These are phyloP conservation scores for Isabelozyma gotoi DNA, from an alignment of 805 yeast genomes.

Conservation along the genomic window DNA sequence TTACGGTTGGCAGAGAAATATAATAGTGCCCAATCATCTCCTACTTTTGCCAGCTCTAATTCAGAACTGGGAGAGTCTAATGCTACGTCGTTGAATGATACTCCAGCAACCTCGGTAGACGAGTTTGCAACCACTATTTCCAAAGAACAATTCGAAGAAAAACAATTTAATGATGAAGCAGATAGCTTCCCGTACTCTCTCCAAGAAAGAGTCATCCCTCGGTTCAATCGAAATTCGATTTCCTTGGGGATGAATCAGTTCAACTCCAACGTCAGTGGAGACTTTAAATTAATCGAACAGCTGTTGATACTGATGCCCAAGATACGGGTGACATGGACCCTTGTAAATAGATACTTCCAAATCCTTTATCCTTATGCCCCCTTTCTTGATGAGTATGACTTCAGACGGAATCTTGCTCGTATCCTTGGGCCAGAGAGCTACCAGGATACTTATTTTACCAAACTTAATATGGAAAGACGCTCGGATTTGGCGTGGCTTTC, in stretches of 20 bases:
- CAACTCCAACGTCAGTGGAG: slow-evolving; percentile 8
- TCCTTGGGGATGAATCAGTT: slow-evolving; percentile 3
- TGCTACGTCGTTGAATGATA: neutral
- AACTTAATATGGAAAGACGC: slow-evolving; percentile 25
- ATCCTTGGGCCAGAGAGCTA: slow-evolving; percentile 40
- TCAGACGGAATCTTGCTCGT: slow-evolving; percentile 35
- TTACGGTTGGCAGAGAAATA: neutral
- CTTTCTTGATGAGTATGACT: slow-evolving; percentile 56
- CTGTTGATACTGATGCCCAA: slow-evolving; percentile 45
- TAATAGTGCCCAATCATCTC: neutral
- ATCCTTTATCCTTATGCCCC: slow-evolving; percentile 62
- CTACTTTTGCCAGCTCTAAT: neutral
- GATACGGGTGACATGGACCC: slow-evolving; percentile 49
- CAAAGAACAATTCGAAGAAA: no score
- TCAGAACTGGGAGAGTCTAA: no score
- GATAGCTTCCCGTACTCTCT: neutral
- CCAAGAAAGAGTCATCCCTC: neutral
- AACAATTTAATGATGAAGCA: neutral
- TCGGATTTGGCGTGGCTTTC: slow-evolving; percentile 34
- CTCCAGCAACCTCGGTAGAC: neutral
- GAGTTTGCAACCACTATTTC: no score
- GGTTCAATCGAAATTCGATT: neutral
- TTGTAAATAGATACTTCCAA: slow-evolving; percentile 58
- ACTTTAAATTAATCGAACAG: slow-evolving; percentile 32
- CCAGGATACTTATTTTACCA: slow-evolving; percentile 15